Conservation (phyloP, 139 green algal species). For the Chlamydomonas applanata region DNA sequence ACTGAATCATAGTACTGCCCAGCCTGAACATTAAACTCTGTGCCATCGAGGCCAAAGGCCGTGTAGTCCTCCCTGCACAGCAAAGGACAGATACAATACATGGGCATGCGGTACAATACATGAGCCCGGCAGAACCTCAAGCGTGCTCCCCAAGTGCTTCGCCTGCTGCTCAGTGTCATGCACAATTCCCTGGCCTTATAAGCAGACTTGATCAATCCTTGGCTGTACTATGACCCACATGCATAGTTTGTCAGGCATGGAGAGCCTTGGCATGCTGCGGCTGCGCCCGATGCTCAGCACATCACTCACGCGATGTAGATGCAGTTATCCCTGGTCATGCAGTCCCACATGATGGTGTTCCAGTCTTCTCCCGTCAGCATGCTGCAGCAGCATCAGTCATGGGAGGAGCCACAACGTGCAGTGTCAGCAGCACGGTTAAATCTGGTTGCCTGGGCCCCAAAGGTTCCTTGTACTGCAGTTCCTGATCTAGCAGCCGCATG, state of each 20-base stretch:
- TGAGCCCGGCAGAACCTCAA: background rate
- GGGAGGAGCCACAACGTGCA: conserved; percentile 34
- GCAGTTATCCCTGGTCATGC: background rate
- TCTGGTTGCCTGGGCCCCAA: too few relatives aligned
- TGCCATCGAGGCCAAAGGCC: too few relatives aligned
- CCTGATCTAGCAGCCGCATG: too few relatives aligned
- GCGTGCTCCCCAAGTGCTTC: background rate
- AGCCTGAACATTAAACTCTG: background rate
- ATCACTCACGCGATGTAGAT: background rate
- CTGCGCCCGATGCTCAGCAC: too few relatives aligned
- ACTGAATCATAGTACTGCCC: conserved; percentile 2
- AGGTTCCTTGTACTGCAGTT: too few relatives aligned
- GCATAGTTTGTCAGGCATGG: too few relatives aligned
- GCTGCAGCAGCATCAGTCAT: conserved; percentile 5
- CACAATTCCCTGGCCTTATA: too few relatives aligned
- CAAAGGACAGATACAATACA: background rate
- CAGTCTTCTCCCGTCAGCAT: conserved; percentile 39
- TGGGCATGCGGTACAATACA: background rate
- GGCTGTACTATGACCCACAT: too few relatives aligned
- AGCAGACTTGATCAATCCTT: too few relatives aligned
- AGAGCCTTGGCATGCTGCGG: too few relatives aligned
- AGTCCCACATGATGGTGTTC: background rate
- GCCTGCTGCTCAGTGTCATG: background rate
- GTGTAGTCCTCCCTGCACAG: background rate
- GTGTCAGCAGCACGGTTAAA: too few relatives aligned